phyloP scores from a whole-genome alignment of 306 rosid genomes.

The Lathyrus aphaca region DNA sequence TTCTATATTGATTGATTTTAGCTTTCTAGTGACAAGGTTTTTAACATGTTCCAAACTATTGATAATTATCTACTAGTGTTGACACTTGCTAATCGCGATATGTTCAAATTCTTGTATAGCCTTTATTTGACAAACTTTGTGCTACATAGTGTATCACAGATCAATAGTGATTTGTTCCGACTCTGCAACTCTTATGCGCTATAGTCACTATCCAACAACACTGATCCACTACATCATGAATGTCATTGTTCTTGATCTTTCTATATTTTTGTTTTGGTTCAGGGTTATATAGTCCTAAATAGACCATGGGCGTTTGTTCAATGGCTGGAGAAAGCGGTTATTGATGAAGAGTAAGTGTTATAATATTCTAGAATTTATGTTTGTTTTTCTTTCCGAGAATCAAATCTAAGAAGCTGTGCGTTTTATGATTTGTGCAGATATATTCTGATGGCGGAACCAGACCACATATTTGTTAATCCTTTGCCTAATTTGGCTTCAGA shows the following conservation, averaged over 20 bases:
- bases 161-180: not conserved
- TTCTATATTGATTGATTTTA: not conserved
- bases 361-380: conserved; percentile 15
- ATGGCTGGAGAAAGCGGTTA: conserved; percentile 88
- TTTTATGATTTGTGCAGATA: conserved; percentile 72
- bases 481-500: conserved; percentile 81
- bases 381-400: conserved; percentile 6
- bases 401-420: conserved; percentile 39
- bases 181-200: not conserved
- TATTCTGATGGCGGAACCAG: conserved; percentile 98
- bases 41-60: not conserved
- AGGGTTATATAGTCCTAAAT: conserved; percentile 91
- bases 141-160: not conserved
- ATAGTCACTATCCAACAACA: not conserved
- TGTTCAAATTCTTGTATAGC: not conserved
- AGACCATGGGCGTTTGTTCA: conserved; percentile 99
- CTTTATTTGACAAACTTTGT: not conserved
- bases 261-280: conserved; percentile 31
- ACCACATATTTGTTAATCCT: conserved; percentile 79
- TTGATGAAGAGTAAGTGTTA: conserved; percentile 76
- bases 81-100: not conserved
- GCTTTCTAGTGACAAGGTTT: not conserved
- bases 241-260: conserved; percentile 23
- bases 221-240: conserved; percentile 1
- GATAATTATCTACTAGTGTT: not conserved